Conservation (phyloP, 208 protist genomes). For the Leishmania tarentolae region DNA sequence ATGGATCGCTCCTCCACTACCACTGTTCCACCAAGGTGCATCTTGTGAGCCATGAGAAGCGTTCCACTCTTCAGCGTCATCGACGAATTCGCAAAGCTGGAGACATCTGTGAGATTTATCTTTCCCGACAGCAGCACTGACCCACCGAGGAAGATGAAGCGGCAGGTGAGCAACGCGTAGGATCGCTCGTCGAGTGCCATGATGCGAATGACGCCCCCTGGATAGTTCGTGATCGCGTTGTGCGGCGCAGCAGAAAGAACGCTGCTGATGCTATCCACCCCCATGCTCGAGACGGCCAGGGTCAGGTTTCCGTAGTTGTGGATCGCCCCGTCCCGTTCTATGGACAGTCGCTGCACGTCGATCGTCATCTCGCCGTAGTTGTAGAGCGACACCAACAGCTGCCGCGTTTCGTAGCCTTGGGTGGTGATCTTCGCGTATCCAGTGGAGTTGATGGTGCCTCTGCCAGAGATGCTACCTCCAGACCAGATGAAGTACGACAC, state of each 20-base stretch:
- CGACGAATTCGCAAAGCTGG: conserved; percentile 31
- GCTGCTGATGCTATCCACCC: conserved; percentile 61
- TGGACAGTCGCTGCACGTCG: conserved; percentile 64
- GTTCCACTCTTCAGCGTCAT: conserved; percentile 43
- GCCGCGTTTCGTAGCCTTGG: conserved; percentile 65
- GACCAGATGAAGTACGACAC: conserved; percentile 83
- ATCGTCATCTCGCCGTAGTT: conserved; percentile 87
- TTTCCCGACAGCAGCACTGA: conserved; percentile 51
- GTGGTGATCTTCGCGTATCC: conserved; percentile 64
- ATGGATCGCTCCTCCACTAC: conserved; percentile 45
- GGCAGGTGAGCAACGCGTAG: conserved; percentile 54
- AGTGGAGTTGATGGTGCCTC: conserved; percentile 69
- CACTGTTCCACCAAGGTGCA: conserved; percentile 39
- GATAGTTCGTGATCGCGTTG: conserved; percentile 68
- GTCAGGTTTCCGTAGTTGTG: conserved; percentile 84
- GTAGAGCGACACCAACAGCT: conserved; percentile 56
- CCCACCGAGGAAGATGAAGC: conserved; percentile 57
- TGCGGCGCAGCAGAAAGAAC: conserved; percentile 45
- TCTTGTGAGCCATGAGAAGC: conserved; percentile 41
- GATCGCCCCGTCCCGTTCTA: conserved; percentile 65
- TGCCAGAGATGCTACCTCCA: conserved; percentile 70
- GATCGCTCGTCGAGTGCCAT: conserved; percentile 54
- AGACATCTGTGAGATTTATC: conserved; percentile 57
- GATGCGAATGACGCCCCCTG: conserved; percentile 53
- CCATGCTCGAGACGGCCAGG: conserved; percentile 60